Base-by-base conservation (phyloP, 306 rosid species). In the Datisca glomerata region DNA sequence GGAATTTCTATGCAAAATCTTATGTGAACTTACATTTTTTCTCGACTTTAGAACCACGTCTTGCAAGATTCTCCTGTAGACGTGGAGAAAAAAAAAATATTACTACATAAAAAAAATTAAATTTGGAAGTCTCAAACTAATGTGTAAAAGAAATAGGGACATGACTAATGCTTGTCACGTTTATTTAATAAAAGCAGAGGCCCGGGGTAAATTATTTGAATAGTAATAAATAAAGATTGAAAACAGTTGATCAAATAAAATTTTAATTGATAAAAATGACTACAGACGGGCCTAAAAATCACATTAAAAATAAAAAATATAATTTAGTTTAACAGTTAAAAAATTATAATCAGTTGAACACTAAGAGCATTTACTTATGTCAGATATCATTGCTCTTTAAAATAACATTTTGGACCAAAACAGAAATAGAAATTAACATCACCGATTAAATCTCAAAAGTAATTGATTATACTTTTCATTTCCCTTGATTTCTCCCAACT, bases 21-120 rank as follows among this genome's bases (percentile, higher is more conserved):
- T 18, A 40, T 8, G 54, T 42, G 39, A 48, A 18, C 15, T 76
- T 72, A 83, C 97, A 49, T 67, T 74, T 78, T 27, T 18, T 76
- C 52, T 54, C 81, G 27, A 16, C 76, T 59, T 70, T 77, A 35
- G 54, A 54, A 16, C 53, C 57, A 18, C 72, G 69, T 33, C 59
- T 68, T 19, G 37, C 59, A 24, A 16, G 18, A 21, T 28, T 63
- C 51, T 71, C 79, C 97, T 89, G 83, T 60, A 66, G 68, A 58
- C 12, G 10, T 44, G 43, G 42, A 45, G 41, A 50, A 56, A 40
- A 51, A 54, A 3, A 12, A 47, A 35, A 53, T 43, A 44, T 32
- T 45, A 46, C 20, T 11, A 36, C 20, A 48, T 28, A 42, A n/a
- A 7, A 0, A 13, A 11, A 14, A 1, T 32, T 25, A 17, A 18